Evolutionary conservation across 169 alveolate genomes (phyloP), one percentile per base, ranked within the genome.

Genomic region (Plasmodium relictum): DNA sequence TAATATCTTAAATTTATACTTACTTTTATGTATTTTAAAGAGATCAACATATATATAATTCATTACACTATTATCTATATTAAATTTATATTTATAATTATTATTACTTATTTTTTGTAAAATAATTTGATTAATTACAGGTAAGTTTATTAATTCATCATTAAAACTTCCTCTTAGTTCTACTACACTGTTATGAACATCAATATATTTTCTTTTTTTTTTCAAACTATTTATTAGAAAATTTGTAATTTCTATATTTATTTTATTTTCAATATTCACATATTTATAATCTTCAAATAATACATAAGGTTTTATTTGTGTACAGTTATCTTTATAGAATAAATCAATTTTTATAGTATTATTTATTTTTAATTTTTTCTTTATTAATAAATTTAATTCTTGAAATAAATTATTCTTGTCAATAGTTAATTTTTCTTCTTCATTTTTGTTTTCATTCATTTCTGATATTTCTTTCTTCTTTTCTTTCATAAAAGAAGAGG

Each of bases 181-280:
- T 12, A 78, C 89, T 18, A 78, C 78, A 44, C 89, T 78, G 41
- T 69, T 78, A 56, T 63, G 63, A 45, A 78, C 63, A 26, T 52
- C 37, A 56, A 78, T 68, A 58, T 39, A 78, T 6, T 58, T 37
- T 42, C 37, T 78, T 22, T 59, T 65, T 41, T 78, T 69, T 48
- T 65, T 66, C 45, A 78, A 48, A 69, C 66, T 31, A 9, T 42
- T 78, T 42, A 22, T 65, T 69, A 78, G 50, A 65, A 78, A 78
- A 65, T 62, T 78, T 78, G 26, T 37, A 3, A 78, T 78, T 65
- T 78, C 89, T 7, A 62, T 31, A 59, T 66, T 62, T 26, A 78
- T 65, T 78, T 78, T 78, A 63, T 58, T 78, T 66, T 78, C 89
- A 24, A 78, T 78, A 78, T 78, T 78, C 50, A 78, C 71, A 78